phyloP scores from a whole-genome alignment of 164 flowering plant species.

The Paratinospora sagittata region DNA sequence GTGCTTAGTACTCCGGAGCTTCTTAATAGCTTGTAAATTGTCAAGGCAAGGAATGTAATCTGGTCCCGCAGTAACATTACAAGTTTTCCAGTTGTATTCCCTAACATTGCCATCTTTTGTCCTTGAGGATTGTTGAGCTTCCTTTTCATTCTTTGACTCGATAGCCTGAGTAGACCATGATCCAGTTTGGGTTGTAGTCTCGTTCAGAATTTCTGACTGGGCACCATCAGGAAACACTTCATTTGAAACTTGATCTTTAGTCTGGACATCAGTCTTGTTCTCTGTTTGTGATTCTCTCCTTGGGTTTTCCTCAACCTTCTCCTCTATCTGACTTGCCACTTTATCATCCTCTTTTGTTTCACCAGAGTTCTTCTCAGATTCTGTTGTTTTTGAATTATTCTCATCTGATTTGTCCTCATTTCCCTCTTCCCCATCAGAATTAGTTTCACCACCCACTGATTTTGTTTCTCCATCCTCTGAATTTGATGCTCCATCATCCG shows the following conservation, averaged over 20 bases:
- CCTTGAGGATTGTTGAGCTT: conserved; percentile 31
- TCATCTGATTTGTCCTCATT: conserved; percentile 7
- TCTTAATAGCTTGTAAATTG: conserved; percentile 65
- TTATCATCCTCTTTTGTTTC: conserved; percentile 11
- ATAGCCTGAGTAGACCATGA: conserved; percentile 61
- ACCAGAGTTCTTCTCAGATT: conserved; percentile 9
- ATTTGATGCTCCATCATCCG: conserved; percentile 22
- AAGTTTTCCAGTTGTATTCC: conserved; percentile 55
- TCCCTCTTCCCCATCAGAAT: conserved; percentile 9
- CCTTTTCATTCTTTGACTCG: conserved; percentile 67
- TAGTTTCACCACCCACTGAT: conserved; percentile 15
- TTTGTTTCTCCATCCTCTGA: conserved; percentile 22
- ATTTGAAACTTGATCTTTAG: conserved; percentile 21
- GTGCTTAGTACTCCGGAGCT: conserved; percentile 74
- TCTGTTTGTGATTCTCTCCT: conserved; percentile 25
- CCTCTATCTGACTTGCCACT: conserved; percentile 17
- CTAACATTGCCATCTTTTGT: conserved; percentile 27
- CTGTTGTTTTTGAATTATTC: conserved; percentile 9
- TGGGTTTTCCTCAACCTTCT: conserved; percentile 20
- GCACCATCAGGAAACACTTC: conserved; percentile 46
- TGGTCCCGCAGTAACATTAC: conserved; percentile 78
- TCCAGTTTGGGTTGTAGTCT: conserved; percentile 47
- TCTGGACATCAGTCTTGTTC: conserved; percentile 25
- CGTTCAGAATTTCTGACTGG: conserved; percentile 55
- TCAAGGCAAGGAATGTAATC: conserved; percentile 98